These are phyloP conservation scores for Triadica sebifera DNA, from an alignment of 345 rosid species.

Conservation along the genomic window DNA sequence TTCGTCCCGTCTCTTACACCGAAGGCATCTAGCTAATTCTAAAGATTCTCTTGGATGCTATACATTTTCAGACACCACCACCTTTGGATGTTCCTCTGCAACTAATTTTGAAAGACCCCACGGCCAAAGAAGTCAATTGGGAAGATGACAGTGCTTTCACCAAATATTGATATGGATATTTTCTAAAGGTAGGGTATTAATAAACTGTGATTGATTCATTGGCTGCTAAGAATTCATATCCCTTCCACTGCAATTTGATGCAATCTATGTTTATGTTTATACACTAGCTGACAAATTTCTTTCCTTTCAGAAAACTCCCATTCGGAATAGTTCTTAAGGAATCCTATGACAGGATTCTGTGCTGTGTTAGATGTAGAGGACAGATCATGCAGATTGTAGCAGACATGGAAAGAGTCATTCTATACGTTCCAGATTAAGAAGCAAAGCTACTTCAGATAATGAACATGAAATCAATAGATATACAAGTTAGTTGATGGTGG, in stretches of 20 bases:
- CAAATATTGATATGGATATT: slow-evolving; percentile 54
- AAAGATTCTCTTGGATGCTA: not conserved
- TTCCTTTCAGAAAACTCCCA: not conserved
- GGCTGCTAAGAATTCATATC: not conserved
- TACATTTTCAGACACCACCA: slow-evolving; percentile 64
- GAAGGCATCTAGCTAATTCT: too few relatives aligned
- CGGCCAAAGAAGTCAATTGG: slow-evolving; percentile 62
- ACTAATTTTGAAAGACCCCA: slow-evolving; percentile 53
- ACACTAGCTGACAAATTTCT: not conserved
- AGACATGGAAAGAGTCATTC: not conserved
- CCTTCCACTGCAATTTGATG: not conserved
- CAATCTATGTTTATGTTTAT: too few relatives aligned
- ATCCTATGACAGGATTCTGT: not conserved
- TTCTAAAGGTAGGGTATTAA: slow-evolving; percentile 43
- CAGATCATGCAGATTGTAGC: not conserved
- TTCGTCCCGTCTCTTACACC: too few relatives aligned
- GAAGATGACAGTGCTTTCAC: slow-evolving; percentile 72
- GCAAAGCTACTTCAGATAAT: not conserved
- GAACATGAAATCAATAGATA: not conserved
- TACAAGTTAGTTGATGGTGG: not conserved
- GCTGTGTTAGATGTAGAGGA: not conserved
- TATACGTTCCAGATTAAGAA: not conserved
- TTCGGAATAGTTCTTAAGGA: not conserved
- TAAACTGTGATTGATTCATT: not conserved
- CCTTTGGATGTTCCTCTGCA: slow-evolving; percentile 59